Evolutionary conservation across 371 early-diverging fungal species (phyloP), one percentile per base, ranked within the genome.

Genomic region (Mortierella polycephala): DNA sequence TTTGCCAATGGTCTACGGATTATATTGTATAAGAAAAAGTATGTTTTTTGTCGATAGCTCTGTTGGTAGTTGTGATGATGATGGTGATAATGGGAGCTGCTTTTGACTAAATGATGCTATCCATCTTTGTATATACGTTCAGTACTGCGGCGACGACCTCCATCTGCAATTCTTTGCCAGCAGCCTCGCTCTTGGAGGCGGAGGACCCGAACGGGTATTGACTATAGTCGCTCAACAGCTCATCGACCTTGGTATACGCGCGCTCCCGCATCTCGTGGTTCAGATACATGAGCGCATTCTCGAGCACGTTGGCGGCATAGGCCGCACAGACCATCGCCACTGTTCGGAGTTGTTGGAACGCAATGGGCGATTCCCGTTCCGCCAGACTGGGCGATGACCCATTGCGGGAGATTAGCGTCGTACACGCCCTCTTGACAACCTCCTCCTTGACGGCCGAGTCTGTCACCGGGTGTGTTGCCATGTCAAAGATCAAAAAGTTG

Each of bases 251-350:
- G 58, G 86, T 83, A 62, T 94, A 96, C 12, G 95, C 95, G 61
- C 91, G 88, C 83, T 98, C 98, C 69, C 97, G 86, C 73, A 93
- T 88, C 79, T 93, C 91, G 67, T 92, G 93, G 60, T 92, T 90
- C 68, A 98, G 84, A 68, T 91, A 91, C 54, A 91, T 83, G 63
- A 98, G 75, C 21, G 97, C 96, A 82, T 96, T 96, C 82, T 98
- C 98, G 50, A 98, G 80, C 7, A 98, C 98, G 71, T 97, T 96
- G 16, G 96, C 98, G 6, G 98, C 96, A 72, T 96, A 96, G 6
- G 98, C 95, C 11, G 96, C 94, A 74, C 96, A 96, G 18, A 96
- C 93, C 91, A 96, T 91, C 49, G 93, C 88, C 20, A 97, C 87
- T 0, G 93, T 90, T 62, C 98, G 83, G 52, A 93, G 83, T 65